Evolutionary conservation across 2,329 filamentous ascomycete species (phyloP).

Genomic region (Ophiostoma triangulosporum): DNA sequence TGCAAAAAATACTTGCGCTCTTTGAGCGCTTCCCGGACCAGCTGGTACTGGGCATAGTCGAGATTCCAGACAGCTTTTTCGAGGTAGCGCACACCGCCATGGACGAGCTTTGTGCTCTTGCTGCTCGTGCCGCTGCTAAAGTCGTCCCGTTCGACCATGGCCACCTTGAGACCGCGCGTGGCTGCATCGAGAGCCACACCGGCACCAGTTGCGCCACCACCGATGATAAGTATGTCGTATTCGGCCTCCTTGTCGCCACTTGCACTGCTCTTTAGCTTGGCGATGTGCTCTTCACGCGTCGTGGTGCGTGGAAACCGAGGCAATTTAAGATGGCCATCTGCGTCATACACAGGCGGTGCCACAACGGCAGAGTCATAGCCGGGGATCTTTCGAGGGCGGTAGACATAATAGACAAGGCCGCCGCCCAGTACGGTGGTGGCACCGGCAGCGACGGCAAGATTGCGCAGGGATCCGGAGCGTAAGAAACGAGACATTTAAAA

Average conservation of each 20-base stretch:
- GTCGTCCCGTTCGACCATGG: slow-evolving; percentile 69
- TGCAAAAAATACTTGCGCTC: slow-evolving; percentile 74
- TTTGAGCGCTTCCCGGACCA: slow-evolving; percentile 68
- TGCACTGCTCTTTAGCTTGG: slow-evolving; percentile 35
- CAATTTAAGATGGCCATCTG: slow-evolving; percentile 53
- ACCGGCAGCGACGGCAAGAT: slow-evolving; percentile 30
- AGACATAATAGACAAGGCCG: slow-evolving; percentile 36
- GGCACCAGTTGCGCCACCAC: slow-evolving; percentile 64
- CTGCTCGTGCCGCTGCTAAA: slow-evolving; percentile 71
- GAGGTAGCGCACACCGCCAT: slow-evolving; percentile 71
- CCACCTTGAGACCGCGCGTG: slow-evolving; percentile 65
- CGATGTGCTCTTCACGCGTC: slow-evolving; percentile 50
- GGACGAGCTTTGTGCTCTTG: slow-evolving; percentile 81
- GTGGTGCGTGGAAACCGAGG: slow-evolving; percentile 53
- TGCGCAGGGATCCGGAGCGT: slow-evolving; percentile 23
- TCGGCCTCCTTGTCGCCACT: slow-evolving; percentile 28
- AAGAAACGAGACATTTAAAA: slow-evolving; percentile 19
- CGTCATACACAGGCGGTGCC: slow-evolving; percentile 55
- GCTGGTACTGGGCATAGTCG: slow-evolving; percentile 68
- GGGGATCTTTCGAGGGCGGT: slow-evolving; percentile 59
- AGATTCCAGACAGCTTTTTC: slow-evolving; percentile 79
- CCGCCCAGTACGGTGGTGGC: slow-evolving; percentile 29
- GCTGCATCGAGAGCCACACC: slow-evolving; percentile 71
- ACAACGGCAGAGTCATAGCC: slow-evolving; percentile 55
- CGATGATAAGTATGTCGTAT: slow-evolving; percentile 68